A percentile compares a stretch with the other conserved stretches of the same genome.
phyloP scores from a whole-genome alignment of 139 green algal species.

The Chlorella sp. region DNA sequence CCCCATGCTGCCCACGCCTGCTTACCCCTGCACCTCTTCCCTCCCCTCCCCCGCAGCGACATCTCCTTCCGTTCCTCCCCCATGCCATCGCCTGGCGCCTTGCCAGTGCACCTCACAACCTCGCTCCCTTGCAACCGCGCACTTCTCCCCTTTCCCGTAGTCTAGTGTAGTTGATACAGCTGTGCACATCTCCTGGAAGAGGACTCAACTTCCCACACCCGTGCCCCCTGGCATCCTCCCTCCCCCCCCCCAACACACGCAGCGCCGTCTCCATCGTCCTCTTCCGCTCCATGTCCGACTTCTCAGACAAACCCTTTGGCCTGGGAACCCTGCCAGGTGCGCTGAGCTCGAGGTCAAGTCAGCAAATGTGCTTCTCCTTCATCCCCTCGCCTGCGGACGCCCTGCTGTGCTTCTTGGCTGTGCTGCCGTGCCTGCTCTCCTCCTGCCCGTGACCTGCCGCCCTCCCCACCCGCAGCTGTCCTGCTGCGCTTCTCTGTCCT shows the following conservation, averaged over 20 bases:
- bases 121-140: no score
- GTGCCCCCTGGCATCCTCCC: no score
- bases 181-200: no score
- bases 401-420: constrained; percentile 48
- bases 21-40: background rate
- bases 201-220: no score
- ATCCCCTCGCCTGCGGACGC: background rate
- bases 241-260: background rate
- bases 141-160: no score
- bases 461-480: no score
- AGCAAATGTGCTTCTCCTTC: background rate
- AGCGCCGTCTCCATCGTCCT: constrained; percentile 78
- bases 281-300: constrained; percentile 67
- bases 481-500: constrained; percentile 54
- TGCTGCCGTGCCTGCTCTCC: constrained; percentile 54
- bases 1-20: background rate
- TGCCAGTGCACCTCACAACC: no score
- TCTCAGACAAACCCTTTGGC: constrained; percentile 29
- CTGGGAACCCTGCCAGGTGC: constrained; percentile 19
- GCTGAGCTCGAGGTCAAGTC: background rate
- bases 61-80: background rate
- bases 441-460: no score
- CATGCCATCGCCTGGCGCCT: no score
- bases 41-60: background rate
- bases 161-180: no score